Evolutionary conservation across 305 asterid species (phyloP).

Genomic region (Fraxinus ornus): DNA sequence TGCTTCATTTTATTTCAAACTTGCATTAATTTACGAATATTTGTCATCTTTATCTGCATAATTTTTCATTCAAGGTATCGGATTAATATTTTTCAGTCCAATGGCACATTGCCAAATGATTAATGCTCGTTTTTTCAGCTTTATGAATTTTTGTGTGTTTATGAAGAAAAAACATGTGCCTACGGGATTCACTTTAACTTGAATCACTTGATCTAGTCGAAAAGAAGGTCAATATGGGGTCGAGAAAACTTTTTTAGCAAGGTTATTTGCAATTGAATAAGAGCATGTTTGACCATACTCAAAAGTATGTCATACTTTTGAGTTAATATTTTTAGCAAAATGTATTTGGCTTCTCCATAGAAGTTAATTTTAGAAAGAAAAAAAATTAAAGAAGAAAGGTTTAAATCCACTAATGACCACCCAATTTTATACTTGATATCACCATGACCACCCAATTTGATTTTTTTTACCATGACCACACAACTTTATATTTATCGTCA

Average conservation of each 20-base stretch:
- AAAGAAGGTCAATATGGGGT: background rate
- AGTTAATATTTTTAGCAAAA: background rate
- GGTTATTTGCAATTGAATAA: background rate
- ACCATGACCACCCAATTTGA: too few species aligned
- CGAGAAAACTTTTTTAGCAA: background rate
- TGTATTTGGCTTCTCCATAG: background rate
- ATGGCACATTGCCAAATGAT: slow-evolving; percentile 16
- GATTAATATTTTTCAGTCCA: background rate
- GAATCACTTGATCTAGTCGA: background rate
- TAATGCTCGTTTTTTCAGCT: background rate
- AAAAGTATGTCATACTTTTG: background rate
- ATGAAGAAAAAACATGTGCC: background rate
- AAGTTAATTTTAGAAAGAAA: background rate
- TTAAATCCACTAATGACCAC: too few species aligned
- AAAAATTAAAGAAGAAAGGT: background rate
- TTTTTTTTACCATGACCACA: too few species aligned
- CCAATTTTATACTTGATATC: too few species aligned
- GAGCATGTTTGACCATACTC: background rate
- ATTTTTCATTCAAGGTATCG: slow-evolving; percentile 16
- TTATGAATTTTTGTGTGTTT: too few species aligned
- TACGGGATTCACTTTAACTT: background rate
- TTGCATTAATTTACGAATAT: slow-evolving; percentile 12
- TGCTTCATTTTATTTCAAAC: slow-evolving; percentile 4
- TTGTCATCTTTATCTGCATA: background rate
- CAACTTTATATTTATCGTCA: too few species aligned